Evolutionary conservation across 1,284 basidiomycete species (phyloP), one percentile per base, ranked within the genome.

Genomic region (Tremellales sp.): DNA sequence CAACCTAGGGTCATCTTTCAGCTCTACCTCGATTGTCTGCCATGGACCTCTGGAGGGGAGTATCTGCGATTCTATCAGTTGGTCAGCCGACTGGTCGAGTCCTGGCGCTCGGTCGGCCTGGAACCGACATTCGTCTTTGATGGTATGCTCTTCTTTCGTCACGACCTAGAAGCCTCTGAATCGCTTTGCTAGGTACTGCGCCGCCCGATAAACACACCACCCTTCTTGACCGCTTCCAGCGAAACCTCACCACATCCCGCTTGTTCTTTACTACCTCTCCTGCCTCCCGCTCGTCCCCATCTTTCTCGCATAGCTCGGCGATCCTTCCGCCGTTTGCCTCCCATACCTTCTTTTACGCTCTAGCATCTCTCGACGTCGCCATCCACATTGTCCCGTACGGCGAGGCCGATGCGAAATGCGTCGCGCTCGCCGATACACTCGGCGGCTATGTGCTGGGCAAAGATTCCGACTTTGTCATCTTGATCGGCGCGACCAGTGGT

Each of bases 101-200:
- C 82, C 1, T 92, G 87, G 88, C 74, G 85, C 26, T 70, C 72
- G 19, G 77, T 89, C 3, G 87, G 87, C 5, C 71, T 94, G 37
- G 76, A 79, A 48, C 77, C 91, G 1, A 79, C 84, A 47, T 90
- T 97, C 61, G 89, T 95, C 6, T 95, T 95, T 65, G 92, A 97
- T 68, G 92, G 92, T 91, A 19, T 32, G 18, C 31, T 19, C 13
- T 10, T 39, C 13, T 14, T 21, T 22, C 4, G 22, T 31, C 19
- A 29, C 21, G 16, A 13, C 22, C 10, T 22, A 36, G 25, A 29
- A 33, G 7, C 45, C 34, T 18, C 39, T 28, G 16, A 28, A 32
- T 36, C 18, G 16, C 40, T 16, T 13, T 35, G 13, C 25, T 34
- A 91, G 86, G 87, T 40, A 78, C 87, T 14, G 78, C 77, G 31